Evolutionary conservation across 495 filamentous ascomycete species (phyloP).

Genomic region (Aspergillus saccharolyticus): DNA sequence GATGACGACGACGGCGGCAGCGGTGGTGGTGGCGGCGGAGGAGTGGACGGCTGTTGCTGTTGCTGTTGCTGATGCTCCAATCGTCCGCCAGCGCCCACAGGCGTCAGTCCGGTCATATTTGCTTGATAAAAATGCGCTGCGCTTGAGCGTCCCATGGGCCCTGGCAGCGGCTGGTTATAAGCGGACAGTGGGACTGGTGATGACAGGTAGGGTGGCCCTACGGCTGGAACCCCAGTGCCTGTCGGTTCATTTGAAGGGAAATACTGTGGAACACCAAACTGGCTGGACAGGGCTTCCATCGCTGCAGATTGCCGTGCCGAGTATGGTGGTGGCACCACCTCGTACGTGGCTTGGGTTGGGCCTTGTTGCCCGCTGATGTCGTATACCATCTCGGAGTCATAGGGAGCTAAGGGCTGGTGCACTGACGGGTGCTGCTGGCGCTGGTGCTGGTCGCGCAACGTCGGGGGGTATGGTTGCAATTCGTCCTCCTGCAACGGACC

Average conservation of each 20-base stretch:
- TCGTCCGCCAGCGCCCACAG: constrained; percentile 30
- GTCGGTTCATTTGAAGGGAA: constrained; percentile 66
- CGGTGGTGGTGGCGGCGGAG: constrained; percentile 1
- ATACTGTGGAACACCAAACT: constrained; percentile 70
- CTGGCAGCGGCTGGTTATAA: constrained; percentile 55
- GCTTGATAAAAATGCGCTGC: constrained; percentile 49
- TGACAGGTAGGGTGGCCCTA: constrained; percentile 48
- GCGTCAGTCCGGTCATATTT: constrained; percentile 51
- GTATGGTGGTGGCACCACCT: constrained; percentile 75
- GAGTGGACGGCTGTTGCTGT: background rate
- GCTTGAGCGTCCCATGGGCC: constrained; percentile 44
- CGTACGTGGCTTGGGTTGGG: constrained; percentile 65
- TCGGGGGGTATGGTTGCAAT: constrained; percentile 43
- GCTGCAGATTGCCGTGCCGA: constrained; percentile 70
- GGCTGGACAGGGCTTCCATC: constrained; percentile 70
- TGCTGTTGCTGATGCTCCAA: constrained; percentile 23
- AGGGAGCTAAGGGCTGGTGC: constrained; percentile 42
- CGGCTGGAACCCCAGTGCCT: constrained; percentile 52
- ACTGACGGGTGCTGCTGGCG: constrained; percentile 20
- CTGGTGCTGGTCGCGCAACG: constrained; percentile 31
- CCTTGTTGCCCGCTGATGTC: constrained; percentile 61
- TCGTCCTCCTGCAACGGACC: constrained; percentile 40
- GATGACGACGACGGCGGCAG: background rate
- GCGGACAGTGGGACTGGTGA: constrained; percentile 48
- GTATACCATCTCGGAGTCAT: constrained; percentile 71